phyloP scores from a whole-genome alignment of 1,139 yeast species.

The Zygosaccharomyces sapae region DNA sequence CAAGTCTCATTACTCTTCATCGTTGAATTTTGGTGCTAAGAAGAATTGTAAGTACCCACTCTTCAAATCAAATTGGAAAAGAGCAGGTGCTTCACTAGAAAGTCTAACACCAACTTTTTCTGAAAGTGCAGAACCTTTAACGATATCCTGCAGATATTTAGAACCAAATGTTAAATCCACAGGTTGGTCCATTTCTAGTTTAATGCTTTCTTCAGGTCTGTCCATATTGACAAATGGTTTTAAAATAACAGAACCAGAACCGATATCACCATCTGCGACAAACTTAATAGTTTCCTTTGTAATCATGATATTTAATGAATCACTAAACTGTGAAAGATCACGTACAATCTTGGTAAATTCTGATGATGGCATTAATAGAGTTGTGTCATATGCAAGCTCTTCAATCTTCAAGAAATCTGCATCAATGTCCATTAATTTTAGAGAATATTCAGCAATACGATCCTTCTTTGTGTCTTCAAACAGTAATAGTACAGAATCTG shows the following conservation, averaged over 20 bases:
- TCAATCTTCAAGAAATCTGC: conserved; percentile 92
- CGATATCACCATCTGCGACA: conserved; percentile 87
- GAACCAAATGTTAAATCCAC: conserved; percentile 88
- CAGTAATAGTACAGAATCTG: conserved; percentile 73
- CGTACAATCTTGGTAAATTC: conserved; percentile 90
- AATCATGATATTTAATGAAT: conserved; percentile 78
- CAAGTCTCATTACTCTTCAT: conserved; percentile 53
- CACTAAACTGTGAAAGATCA: conserved; percentile 81
- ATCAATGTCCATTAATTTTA: conserved; percentile 94
- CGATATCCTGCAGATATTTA: conserved; percentile 83
- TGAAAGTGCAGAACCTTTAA: conserved; percentile 82
- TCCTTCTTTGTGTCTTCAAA: conserved; percentile 91
- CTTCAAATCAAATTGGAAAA: conserved; percentile 86
- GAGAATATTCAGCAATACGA: conserved; percentile 84
- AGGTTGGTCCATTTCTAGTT: conserved; percentile 77
- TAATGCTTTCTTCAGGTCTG: conserved; percentile 68
- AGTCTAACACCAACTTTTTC: conserved; percentile 75
- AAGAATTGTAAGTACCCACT: conserved; percentile 93
- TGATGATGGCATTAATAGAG: conserved; percentile 78
- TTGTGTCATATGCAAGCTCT: conserved; percentile 86
- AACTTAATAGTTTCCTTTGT: conserved; percentile 92
- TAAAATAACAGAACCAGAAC: conserved; percentile 79
- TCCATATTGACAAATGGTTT: conserved; percentile 83
- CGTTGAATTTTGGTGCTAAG: conserved; percentile 96
- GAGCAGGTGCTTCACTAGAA: conserved; percentile 89